These are phyloP conservation scores for Vigna reflexopilosa DNA, from an alignment of 306 rosid species.

Conservation along the genomic window DNA sequence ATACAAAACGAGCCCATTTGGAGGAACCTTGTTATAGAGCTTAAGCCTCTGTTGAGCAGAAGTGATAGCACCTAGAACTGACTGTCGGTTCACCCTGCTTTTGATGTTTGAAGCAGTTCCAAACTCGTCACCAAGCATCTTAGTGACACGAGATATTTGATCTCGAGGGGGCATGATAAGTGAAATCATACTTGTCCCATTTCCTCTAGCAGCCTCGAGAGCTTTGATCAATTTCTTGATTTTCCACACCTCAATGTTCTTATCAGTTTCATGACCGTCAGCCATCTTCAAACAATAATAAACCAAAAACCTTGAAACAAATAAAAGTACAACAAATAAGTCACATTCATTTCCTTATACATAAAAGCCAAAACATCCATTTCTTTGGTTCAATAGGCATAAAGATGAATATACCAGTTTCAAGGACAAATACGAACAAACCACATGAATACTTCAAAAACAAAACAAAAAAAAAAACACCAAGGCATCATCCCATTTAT, in stretches of 20 bases:
- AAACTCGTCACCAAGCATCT: conserved; percentile 95
- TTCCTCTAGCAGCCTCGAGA: conserved; percentile 90
- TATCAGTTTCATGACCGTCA: conserved; percentile 83
- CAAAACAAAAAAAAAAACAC: conserved; percentile 1
- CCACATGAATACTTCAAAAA: neutral
- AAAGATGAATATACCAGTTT: neutral
- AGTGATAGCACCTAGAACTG: conserved; percentile 88
- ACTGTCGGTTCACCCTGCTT: conserved; percentile 90
- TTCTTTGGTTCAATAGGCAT: neutral
- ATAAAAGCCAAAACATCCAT: neutral
- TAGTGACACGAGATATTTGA: conserved; percentile 87
- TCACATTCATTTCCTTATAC: neutral
- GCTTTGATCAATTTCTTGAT: conserved; percentile 90
- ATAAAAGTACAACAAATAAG: conserved; percentile 33
- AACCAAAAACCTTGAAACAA: conserved; percentile 38
- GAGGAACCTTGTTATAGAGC: conserved; percentile 89
- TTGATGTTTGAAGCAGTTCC: conserved; percentile 94
- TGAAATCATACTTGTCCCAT: conserved; percentile 95
- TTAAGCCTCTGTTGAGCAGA: conserved; percentile 91
- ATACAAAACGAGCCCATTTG: conserved; percentile 83
- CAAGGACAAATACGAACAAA: neutral
- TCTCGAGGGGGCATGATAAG: conserved; percentile 94
- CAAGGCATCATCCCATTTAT: neutral
- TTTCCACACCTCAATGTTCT: conserved; percentile 92
- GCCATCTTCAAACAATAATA: conserved; percentile 57